These are phyloP conservation scores for Fraxinus paxiana DNA, from an alignment of 305 asterid genomes.

Conservation along the genomic window DNA sequence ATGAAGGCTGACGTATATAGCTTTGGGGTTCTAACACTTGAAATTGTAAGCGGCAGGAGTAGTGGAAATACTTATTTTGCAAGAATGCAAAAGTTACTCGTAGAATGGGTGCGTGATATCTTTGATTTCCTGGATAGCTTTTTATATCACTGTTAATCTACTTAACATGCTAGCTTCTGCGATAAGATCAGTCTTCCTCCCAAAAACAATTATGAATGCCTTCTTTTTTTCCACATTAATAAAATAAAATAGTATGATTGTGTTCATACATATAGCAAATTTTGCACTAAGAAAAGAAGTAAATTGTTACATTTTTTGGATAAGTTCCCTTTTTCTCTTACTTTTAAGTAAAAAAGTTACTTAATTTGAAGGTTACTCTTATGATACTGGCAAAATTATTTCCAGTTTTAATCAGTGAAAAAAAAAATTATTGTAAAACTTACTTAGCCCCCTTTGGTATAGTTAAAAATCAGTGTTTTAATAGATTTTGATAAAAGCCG, in stretches of 20 bases:
- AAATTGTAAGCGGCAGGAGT: conserved; percentile 70
- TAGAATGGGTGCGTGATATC: conserved; percentile 67
- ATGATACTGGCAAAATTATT: not conserved
- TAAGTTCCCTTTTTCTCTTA: not conserved
- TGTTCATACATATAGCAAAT: not conserved
- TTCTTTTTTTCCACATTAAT: not conserved
- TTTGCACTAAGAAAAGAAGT: not conserved
- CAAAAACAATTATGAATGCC: not conserved
- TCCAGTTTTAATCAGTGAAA: not conserved
- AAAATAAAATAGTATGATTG: not conserved
- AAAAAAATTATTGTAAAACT: not conserved
- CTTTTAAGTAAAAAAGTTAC: not conserved
- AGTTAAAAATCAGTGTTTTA: no score
- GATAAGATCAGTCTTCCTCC: not conserved
- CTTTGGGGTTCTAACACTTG: conserved; percentile 76
- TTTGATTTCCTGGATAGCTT: conserved; percentile 17
- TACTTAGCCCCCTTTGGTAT: not conserved
- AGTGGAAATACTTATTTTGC: conserved; percentile 51
- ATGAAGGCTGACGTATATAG: conserved; percentile 83
- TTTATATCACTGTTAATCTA: not conserved
- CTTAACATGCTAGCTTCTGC: not conserved
- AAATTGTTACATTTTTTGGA: not conserved
- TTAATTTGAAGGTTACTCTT: not conserved
- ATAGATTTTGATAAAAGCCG: not conserved
- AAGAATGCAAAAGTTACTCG: conserved; percentile 53